A percentile compares a stretch with the other conserved stretches of the same genome.
Conservation (phyloP, 345 rosid genomes). For the Syzygium oleosum region DNA sequence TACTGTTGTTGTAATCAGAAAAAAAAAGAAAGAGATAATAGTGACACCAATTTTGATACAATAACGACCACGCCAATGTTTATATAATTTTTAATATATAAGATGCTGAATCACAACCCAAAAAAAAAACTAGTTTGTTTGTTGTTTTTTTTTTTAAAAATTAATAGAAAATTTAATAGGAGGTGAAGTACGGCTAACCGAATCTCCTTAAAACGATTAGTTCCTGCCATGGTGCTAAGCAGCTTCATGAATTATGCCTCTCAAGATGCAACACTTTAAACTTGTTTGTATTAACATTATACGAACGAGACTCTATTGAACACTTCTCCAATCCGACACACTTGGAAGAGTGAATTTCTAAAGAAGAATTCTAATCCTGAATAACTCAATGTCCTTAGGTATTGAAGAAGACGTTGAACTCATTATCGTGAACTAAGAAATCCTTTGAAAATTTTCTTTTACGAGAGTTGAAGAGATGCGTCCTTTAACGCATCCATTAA, state of each 20-base stretch:
- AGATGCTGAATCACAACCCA: neutral
- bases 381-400: too few species aligned
- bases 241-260: neutral
- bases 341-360: neutral
- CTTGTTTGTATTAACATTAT: too few species aligned
- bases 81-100: too few species aligned
- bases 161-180: neutral
- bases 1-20: neutral
- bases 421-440: too few species aligned
- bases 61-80: too few species aligned
- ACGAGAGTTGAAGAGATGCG: too few species aligned
- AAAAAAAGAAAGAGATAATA: neutral
- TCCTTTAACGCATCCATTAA: too few species aligned
- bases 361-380: neutral
- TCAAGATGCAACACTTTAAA: rapidly evolving
- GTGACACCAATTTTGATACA: too few species aligned
- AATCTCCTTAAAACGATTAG: too few species aligned
- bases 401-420: neutral
- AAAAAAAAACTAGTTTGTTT: too few species aligned
- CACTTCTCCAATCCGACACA: neutral
- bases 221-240: rapidly evolving
- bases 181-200: neutral
- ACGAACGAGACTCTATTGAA: rapidly evolving
- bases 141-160: too few species aligned
- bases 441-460: too few species aligned